Conservation (phyloP, 768 basidiomycete genomes). For the Boletus reticuloceps region DNA sequence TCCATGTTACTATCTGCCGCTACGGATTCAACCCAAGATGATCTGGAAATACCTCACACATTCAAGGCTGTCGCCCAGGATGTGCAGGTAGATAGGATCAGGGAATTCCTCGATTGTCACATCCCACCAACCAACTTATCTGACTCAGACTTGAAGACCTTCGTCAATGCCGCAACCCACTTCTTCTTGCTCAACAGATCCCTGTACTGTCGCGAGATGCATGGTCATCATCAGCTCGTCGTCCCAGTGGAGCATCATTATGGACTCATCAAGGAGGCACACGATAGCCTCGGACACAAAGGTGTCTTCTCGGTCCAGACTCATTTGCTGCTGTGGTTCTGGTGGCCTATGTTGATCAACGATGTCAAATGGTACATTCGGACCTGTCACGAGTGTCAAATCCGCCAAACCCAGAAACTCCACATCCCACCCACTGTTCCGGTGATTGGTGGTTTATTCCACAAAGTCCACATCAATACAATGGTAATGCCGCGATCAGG, state of each 20-base stretch:
- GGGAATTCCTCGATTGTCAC: too few species aligned
- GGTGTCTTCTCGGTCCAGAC: neutral
- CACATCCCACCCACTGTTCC: neutral
- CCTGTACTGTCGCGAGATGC: neutral
- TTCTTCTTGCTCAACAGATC: neutral
- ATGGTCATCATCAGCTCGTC: too few species aligned
- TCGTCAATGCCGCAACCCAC: neutral
- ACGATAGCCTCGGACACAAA: neutral
- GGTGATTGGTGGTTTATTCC: neutral
- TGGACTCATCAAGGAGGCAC: neutral
- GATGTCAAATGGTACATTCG: neutral
- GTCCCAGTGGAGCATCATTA: too few species aligned
- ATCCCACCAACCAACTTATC: neutral
- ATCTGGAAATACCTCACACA: too few species aligned
- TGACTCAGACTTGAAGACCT: neutral
- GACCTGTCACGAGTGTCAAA: neutral
- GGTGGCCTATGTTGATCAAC: neutral
- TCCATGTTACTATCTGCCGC: fast-evolving
- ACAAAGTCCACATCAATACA: neutral
- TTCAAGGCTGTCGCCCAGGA: too few species aligned
- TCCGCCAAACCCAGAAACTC: neutral
- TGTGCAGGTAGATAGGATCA: too few species aligned
- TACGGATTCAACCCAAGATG: too few species aligned
- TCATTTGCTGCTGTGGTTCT: neutral
- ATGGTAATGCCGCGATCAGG: neutral